Evolutionary conservation across 306 rosid species (phyloP).

Genomic region (Lathyrus oleraceus): DNA sequence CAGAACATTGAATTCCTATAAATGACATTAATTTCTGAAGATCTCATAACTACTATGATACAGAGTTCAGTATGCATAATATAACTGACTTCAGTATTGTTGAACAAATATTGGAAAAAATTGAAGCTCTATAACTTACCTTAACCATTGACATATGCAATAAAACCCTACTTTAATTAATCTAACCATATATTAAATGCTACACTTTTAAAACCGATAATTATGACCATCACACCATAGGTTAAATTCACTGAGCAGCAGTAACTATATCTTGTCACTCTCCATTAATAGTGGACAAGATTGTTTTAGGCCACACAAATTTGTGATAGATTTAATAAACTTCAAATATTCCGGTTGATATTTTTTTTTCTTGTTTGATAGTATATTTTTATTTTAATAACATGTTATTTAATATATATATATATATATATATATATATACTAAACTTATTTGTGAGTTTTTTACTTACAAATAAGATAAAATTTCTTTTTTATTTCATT

Average conservation of each 20-base stretch:
- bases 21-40: neutral
- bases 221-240: neutral
- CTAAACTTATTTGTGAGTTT: too few species aligned
- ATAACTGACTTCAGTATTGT: neutral
- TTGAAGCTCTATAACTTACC: neutral
- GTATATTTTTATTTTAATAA: too few species aligned
- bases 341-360: too few species aligned
- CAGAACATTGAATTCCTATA: neutral
- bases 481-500: too few species aligned
- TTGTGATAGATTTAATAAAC: too few species aligned
- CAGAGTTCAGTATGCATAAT: neutral
- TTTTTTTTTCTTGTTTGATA: too few species aligned
- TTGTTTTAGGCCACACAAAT: neutral
- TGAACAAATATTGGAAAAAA: neutral
- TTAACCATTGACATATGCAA: constrained; percentile 29
- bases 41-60: constrained; percentile 28
- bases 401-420: too few species aligned
- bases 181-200: constrained; percentile 29
- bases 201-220: constrained; percentile 34
- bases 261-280: constrained; percentile 21
- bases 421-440: too few species aligned
- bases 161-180: constrained; percentile 2
- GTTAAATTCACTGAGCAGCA: constrained; percentile 27
- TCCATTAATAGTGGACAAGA: neutral
- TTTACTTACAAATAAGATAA: too few species aligned